Base-by-base conservation (phyloP, 768 basidiomycete species). In the Calocybe cyanea region DNA sequence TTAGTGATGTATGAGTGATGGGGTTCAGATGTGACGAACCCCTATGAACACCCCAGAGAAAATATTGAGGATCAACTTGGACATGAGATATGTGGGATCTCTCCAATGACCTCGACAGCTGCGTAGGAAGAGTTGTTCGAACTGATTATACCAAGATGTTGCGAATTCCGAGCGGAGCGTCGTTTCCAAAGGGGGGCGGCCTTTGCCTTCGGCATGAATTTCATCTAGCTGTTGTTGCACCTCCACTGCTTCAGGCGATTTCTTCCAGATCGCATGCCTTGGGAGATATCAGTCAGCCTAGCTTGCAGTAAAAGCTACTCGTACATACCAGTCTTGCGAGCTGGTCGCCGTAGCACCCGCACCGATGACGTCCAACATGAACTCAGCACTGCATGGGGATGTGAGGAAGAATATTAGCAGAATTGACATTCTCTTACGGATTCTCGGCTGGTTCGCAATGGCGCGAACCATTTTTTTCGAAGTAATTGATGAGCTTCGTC, bases 291-390 rank as follows among this genome's bases (percentile, higher is more conserved):
- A 41, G 14, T 35, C 7, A 35, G 17, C 34, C 7, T 7, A 35
- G n/a, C n/a, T 7, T 5, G 14, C 17, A 6, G n/a, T 35, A 5
- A 7, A n/a, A 7, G 14, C 7, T 14, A n/a, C 5, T 35, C 25
- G 2, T 18, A 7, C 77, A 72, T 72, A 70, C 81, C 87, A 89
- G 51, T 89, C 75, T 9, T 59, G 60, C 2, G 63, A 51, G 24
- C 65, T 73, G 19, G 72, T 64, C 0, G 81, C 77, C 2, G 81
- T 79, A 2, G 80, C 78, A 6, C 86, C 85, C 14, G 86, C 85
- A 6, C 86, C 86, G 43, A 87, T 85, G 9, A 80, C 81, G 40
- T 84, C 80, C 18, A 88, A 71, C 67, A 82, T 80, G 46, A 71
- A 81, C 47, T 81, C 80, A 11, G 80, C 79, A 4, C 80, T 80